phyloP scores from a whole-genome alignment of 345 rosid species.

The Camelina hispida region DNA sequence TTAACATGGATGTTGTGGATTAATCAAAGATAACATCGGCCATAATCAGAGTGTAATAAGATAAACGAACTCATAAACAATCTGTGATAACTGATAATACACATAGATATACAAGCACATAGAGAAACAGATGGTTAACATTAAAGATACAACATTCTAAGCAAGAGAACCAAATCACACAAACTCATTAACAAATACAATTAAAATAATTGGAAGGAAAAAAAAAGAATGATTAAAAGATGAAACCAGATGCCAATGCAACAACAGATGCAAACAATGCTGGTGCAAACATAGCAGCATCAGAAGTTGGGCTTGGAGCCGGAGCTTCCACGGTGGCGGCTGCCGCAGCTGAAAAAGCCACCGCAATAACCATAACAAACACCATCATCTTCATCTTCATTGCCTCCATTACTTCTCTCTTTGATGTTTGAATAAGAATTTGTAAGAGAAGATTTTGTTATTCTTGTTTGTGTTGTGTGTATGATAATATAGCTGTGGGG shows the following conservation, averaged over 20 bases:
- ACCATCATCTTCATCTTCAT: slow-evolving; percentile 44
- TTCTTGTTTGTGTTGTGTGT: slow-evolving; percentile 9
- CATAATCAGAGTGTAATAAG: slow-evolving; percentile 4
- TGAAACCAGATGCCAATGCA: slow-evolving; percentile 44
- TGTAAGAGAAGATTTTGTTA: neutral
- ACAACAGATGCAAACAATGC: slow-evolving; percentile 46
- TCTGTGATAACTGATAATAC: slow-evolving; percentile 28
- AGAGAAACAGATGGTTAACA: slow-evolving; percentile 28
- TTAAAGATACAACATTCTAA: slow-evolving; percentile 34
- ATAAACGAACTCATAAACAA: slow-evolving; percentile 27
- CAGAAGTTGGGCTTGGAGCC: slow-evolving; percentile 51
- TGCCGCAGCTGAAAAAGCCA: slow-evolving; percentile 41
- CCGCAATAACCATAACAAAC: slow-evolving; percentile 26
- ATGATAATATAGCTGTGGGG: slow-evolving; percentile 34
- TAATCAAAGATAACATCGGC: neutral
- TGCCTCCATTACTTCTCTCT: slow-evolving; percentile 43
- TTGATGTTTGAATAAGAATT: slow-evolving; percentile 21
- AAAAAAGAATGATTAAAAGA: slow-evolving; percentile 41
- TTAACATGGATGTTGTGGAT: slow-evolving; percentile 4
- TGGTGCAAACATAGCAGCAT: slow-evolving; percentile 45
- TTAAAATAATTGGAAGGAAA: slow-evolving; percentile 27
- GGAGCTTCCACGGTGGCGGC: slow-evolving; percentile 46
- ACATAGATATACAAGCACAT: slow-evolving; percentile 21
- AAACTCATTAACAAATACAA: slow-evolving; percentile 40
- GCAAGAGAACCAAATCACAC: slow-evolving; percentile 28